Conservation (phyloP, 2,329 filamentous ascomycete species). For the Fusarium nygamai region DNA sequence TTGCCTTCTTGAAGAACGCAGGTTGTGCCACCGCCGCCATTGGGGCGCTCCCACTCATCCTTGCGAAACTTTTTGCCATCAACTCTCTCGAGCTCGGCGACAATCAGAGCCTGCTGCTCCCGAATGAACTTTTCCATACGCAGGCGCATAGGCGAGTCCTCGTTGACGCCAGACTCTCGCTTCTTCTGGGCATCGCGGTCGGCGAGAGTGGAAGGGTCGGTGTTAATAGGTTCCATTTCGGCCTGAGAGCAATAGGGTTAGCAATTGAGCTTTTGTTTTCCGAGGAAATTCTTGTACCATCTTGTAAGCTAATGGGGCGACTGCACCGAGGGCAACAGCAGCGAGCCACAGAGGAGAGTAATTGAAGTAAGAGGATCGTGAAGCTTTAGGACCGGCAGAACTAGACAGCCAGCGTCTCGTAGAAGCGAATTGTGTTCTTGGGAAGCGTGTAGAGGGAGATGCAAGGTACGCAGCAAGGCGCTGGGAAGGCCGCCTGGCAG, state of each 20-base stretch:
- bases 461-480: slow-evolving; percentile 45
- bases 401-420: slow-evolving; percentile 41
- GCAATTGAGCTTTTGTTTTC: slow-evolving; percentile 17
- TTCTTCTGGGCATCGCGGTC: slow-evolving; percentile 86
- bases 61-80: slow-evolving; percentile 84
- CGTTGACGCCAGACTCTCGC: slow-evolving; percentile 72
- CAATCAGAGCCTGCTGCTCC: slow-evolving; percentile 88
- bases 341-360: slow-evolving; percentile 45
- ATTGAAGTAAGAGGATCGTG: slow-evolving; percentile 29
- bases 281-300: slow-evolving; percentile 57
- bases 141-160: slow-evolving; percentile 91
- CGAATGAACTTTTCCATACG: slow-evolving; percentile 98
- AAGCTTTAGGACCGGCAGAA: slow-evolving; percentile 34
- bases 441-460: slow-evolving; percentile 39
- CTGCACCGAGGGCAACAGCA: slow-evolving; percentile 59
- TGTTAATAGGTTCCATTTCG: slow-evolving; percentile 53
- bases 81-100: slow-evolving; percentile 81
- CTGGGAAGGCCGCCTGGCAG: slow-evolving; percentile 45
- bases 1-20: slow-evolving; percentile 96
- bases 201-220: slow-evolving; percentile 78
- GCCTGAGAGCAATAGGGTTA: slow-evolving; percentile 49
- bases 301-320: slow-evolving; percentile 65
- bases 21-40: slow-evolving; percentile 92
- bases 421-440: slow-evolving; percentile 42
- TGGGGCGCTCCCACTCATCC: slow-evolving; percentile 87